A percentile compares a stretch with the other conserved stretches of the same genome.
Evolutionary conservation across 1,139 yeast species (phyloP).

Genomic region (Suhomyces panamericanus): DNA sequence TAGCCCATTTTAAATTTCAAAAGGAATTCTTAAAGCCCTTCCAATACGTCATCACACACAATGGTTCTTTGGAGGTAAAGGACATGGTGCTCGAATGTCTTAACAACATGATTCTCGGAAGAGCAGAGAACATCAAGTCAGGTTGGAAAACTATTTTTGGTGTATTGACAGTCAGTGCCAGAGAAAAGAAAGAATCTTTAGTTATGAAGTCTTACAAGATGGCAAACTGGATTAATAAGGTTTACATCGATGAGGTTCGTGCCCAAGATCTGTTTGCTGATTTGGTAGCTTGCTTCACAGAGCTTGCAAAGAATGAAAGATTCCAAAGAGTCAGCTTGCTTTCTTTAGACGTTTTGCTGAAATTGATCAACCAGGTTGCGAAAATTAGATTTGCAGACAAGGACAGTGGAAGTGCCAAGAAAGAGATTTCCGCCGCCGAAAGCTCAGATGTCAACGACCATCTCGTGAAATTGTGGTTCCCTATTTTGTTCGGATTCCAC

Average conservation of each 20-base stretch:
- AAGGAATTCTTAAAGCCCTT: slow-evolving; percentile 92
- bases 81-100: slow-evolving; percentile 91
- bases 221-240: slow-evolving; percentile 61
- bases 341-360: slow-evolving; percentile 73
- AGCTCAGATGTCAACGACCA: slow-evolving; percentile 33
- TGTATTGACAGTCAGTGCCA: slow-evolving; percentile 68
- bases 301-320: slow-evolving; percentile 77
- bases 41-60: slow-evolving; percentile 72
- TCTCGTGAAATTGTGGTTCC: slow-evolving; percentile 65
- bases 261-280: slow-evolving; percentile 75
- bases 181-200: slow-evolving; percentile 53
- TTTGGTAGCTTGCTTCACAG: slow-evolving; percentile 74
- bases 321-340: slow-evolving; percentile 81
- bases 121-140: slow-evolving; percentile 73
- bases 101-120: slow-evolving; percentile 78
- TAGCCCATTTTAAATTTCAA: slow-evolving; percentile 94
- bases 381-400: slow-evolving; percentile 30
- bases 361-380: slow-evolving; percentile 61
- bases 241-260: slow-evolving; percentile 63
- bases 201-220: slow-evolving; percentile 65
- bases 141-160: slow-evolving; percentile 94
- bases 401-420: slow-evolving; percentile 16
- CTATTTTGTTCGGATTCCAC: slow-evolving; percentile 80
- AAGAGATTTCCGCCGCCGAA: slow-evolving; percentile 9
- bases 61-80: slow-evolving; percentile 68